Percentiles rank a stretch among this genome's conserved stretches.
These are phyloP conservation scores for Aphanomyces astaci DNA, from an alignment of 352 stramenopile species.

Conservation along the genomic window DNA sequence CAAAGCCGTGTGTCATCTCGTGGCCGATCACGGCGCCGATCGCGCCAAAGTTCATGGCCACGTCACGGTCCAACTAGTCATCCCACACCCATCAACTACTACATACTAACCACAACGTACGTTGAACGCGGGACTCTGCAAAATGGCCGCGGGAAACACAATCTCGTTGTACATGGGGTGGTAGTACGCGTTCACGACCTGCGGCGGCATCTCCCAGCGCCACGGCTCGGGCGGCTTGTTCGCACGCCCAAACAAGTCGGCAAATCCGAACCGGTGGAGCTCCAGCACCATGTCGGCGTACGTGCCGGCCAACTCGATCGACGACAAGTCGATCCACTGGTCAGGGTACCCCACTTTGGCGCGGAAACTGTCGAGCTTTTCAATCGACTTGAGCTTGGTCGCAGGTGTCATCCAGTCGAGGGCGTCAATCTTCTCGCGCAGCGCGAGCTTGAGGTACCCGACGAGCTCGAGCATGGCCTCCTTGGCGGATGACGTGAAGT, in stretches of 20 bases:
- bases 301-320: slow-evolving; percentile 30
- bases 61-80: slow-evolving; percentile 47
- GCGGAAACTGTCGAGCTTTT: slow-evolving; percentile 82
- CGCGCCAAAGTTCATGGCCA: slow-evolving; percentile 89
- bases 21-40: slow-evolving; percentile 92
- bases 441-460: slow-evolving; percentile 64
- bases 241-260: slow-evolving; percentile 34
- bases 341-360: slow-evolving; percentile 72
- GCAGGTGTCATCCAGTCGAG: slow-evolving; percentile 84
- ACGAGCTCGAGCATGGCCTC: slow-evolving; percentile 75
- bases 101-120: slow-evolving; percentile 32
- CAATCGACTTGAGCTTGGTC: slow-evolving; percentile 70
- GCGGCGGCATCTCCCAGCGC: slow-evolving; percentile 87
- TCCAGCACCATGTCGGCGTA: slow-evolving; percentile 21
- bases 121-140: slow-evolving; percentile 91
- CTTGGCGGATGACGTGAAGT: slow-evolving; percentile 54
- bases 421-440: slow-evolving; percentile 65
- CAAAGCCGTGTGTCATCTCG: slow-evolving; percentile 95
- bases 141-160: slow-evolving; percentile 92
- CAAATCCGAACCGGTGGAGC: slow-evolving; percentile 13
- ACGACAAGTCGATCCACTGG: slow-evolving; percentile 33
- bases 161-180: slow-evolving; percentile 78
- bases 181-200: slow-evolving; percentile 90
- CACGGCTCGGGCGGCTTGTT: slow-evolving; percentile 40
- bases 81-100: background rate